A percentile compares a stretch with the other conserved stretches of the same genome.
phyloP scores from a whole-genome alignment of 225 moss, liverwort and hornwort genomes.

The Bryoerythrophyllum caledonicum region DNA sequence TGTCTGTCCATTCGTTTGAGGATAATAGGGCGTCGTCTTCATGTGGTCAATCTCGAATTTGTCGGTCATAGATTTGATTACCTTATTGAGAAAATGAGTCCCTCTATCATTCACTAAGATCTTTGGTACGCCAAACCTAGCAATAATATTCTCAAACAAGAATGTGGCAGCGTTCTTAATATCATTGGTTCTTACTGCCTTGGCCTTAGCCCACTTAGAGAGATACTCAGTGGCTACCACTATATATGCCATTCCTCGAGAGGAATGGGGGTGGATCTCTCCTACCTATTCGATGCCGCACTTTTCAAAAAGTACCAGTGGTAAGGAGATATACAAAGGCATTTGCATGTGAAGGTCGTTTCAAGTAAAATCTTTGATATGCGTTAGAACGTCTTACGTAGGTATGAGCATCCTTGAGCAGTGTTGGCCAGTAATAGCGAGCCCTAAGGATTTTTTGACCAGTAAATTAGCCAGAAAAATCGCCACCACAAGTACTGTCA shows the following conservation, averaged over 20 bases:
- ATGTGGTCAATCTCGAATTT: not conserved
- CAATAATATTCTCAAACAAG: not conserved
- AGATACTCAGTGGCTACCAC: not conserved
- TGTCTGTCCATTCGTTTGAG: not conserved
- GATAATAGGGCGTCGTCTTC: not conserved
- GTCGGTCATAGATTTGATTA: not conserved
- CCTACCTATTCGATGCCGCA: not conserved
- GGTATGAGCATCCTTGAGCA: not conserved
- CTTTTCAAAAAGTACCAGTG: not conserved
- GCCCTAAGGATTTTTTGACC: too few species aligned
- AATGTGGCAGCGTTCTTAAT: not conserved
- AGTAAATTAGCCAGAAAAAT: too few species aligned
- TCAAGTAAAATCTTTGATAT: not conserved
- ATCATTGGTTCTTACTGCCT: not conserved
- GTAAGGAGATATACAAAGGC: not conserved
- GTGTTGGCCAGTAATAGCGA: too few species aligned
- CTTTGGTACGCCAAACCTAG: not conserved
- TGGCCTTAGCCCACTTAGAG: not conserved
- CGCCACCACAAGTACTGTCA: too few species aligned
- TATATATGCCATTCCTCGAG: not conserved
- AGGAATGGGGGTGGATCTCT: not conserved
- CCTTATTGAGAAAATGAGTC: not conserved
- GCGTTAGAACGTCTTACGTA: not conserved
- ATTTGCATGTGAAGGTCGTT: not conserved
- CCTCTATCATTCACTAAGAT: too few species aligned